Conservation (phyloP, 192 early-diverging fungal genomes). For the Coemansia sp. region DNA sequence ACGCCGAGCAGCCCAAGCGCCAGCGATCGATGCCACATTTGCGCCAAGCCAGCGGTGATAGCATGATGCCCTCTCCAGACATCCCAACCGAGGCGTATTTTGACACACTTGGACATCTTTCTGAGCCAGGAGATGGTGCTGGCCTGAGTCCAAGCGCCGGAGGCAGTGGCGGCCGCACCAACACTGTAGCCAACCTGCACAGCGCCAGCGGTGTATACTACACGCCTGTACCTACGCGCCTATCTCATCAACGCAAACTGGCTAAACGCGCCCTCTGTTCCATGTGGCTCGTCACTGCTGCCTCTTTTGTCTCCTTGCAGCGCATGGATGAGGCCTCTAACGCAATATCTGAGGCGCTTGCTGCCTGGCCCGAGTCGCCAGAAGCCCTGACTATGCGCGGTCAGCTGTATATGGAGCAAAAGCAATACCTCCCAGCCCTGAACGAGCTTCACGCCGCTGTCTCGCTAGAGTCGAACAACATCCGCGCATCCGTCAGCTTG, state of each 20-base stretch:
- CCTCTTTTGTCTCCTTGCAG: conserved; percentile 33
- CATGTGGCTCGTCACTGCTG: conserved; percentile 45
- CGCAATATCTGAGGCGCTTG: conserved; percentile 41
- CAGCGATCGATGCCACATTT: conserved; percentile 54
- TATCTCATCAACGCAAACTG: conserved; percentile 19
- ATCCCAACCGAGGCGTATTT: conserved; percentile 39
- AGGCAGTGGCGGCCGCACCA: neutral
- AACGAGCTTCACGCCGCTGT: conserved; percentile 53
- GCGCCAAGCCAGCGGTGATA: conserved; percentile 20
- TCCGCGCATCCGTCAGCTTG: conserved; percentile 43
- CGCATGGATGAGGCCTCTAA: conserved; percentile 37
- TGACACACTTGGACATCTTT: conserved; percentile 18
- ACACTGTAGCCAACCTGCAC: conserved; percentile 2
- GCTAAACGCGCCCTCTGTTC: conserved; percentile 43
- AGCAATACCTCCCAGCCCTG: conserved; percentile 27
- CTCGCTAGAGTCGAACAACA: conserved; percentile 39
- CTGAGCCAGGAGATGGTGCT: conserved; percentile 2
- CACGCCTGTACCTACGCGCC: conserved; percentile 35
- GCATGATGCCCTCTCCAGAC: conserved; percentile 19
- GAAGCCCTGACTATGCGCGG: conserved; percentile 49
- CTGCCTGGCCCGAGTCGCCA: conserved; percentile 48
- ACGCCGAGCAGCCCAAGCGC: conserved; percentile 22
- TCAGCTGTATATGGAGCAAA: conserved; percentile 31
- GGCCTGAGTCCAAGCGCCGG: conserved; percentile 8
- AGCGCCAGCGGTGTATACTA: conserved; percentile 33